These are phyloP conservation scores for Evansstolkia leycettana DNA, from an alignment of 495 filamentous ascomycete genomes.

Conservation along the genomic window DNA sequence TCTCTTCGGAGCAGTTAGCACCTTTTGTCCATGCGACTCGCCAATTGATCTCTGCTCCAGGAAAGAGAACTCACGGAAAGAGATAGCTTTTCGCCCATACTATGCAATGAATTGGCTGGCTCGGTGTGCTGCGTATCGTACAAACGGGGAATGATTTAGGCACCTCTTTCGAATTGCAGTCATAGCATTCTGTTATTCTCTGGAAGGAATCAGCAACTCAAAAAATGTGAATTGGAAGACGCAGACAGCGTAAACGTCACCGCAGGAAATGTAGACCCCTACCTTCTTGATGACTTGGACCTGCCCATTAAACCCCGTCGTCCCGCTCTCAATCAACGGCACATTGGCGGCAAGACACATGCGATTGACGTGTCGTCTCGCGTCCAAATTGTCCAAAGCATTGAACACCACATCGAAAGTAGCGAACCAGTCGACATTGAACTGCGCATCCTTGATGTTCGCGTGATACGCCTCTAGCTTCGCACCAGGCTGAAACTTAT, in stretches of 20 bases:
- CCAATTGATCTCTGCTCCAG: no score
- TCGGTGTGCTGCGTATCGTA: constrained; percentile 90
- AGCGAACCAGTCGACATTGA: constrained; percentile 83
- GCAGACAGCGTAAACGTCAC: no score
- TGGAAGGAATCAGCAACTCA: constrained; percentile 21
- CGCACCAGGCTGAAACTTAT: constrained; percentile 79
- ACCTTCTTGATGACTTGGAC: constrained; percentile 91
- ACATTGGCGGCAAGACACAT: constrained; percentile 93
- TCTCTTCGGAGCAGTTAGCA: constrained; percentile 37
- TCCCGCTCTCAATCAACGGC: constrained; percentile 91
- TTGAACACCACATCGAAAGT: constrained; percentile 85
- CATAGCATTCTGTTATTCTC: constrained; percentile 92
- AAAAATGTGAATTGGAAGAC: neutral
- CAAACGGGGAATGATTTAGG: constrained; percentile 91
- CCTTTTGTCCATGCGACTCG: no score
- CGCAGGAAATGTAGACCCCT: constrained; percentile 1
- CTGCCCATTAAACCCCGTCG: constrained; percentile 95
- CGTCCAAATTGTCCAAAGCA: constrained; percentile 91
- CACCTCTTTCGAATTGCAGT: constrained; percentile 77
- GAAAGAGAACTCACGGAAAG: constrained; percentile 44
- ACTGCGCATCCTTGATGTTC: constrained; percentile 89
- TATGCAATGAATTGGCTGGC: constrained; percentile 95
- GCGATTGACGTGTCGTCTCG: constrained; percentile 86
- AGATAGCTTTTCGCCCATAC: constrained; percentile 99
- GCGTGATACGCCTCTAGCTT: constrained; percentile 86